Conservation (phyloP, 2,329 filamentous ascomycete species). For the Byssothecium circinans region DNA sequence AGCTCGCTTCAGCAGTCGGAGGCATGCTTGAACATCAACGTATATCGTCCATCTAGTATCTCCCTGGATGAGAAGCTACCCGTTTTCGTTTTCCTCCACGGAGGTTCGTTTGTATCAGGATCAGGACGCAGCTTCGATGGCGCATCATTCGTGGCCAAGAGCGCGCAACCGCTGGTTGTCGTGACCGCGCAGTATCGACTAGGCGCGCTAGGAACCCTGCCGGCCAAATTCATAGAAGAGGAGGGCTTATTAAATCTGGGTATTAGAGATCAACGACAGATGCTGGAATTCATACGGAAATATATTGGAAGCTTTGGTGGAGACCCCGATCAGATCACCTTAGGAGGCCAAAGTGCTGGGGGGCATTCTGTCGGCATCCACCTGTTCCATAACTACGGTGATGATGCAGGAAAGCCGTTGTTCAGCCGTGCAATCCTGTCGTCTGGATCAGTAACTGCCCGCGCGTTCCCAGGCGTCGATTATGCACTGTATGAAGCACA, state of each 20-base stretch:
- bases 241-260: slow-evolving; percentile 39
- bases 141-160: slow-evolving; percentile 35
- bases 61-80: slow-evolving; percentile 32
- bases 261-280: slow-evolving; percentile 31
- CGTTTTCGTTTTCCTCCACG: slow-evolving; percentile 35
- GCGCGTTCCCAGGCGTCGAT: slow-evolving; percentile 37
- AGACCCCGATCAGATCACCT: slow-evolving; percentile 43
- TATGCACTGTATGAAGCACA: slow-evolving; percentile 35
- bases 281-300: slow-evolving; percentile 44
- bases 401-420: slow-evolving; percentile 30
- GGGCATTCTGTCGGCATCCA: slow-evolving; percentile 41
- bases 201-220: slow-evolving; percentile 37
- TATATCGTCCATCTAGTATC: slow-evolving; percentile 33
- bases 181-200: slow-evolving; percentile 41
- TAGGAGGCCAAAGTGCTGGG: slow-evolving; percentile 47
- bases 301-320: slow-evolving; percentile 45
- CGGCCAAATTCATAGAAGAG: slow-evolving; percentile 38
- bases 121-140: slow-evolving; percentile 38
- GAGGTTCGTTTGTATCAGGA: slow-evolving; percentile 34
- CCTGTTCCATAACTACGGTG: slow-evolving; percentile 42
- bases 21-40: slow-evolving; percentile 38
- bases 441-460: slow-evolving; percentile 38
- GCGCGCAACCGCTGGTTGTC: slow-evolving; percentile 34
- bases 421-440: slow-evolving; percentile 39
- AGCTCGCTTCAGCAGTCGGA: too few species aligned